Evolutionary conservation across 805 yeast species (phyloP).

Genomic region (Saturnispora gosingensis): DNA sequence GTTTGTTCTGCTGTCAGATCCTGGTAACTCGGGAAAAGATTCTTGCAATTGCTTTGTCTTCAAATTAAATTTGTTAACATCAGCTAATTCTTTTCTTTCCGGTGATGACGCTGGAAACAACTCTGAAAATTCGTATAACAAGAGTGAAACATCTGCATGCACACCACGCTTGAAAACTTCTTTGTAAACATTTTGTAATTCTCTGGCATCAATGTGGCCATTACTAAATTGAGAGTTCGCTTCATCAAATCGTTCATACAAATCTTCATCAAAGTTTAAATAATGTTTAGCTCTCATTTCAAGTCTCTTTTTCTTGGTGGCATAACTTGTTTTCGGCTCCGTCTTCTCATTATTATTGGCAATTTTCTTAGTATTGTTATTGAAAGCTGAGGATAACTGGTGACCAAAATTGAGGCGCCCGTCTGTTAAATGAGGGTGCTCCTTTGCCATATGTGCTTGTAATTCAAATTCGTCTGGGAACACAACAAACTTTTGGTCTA

Average conservation of each 20-base stretch:
- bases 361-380: conserved; percentile 8
- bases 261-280: conserved; percentile 41
- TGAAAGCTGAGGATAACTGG: conserved; percentile 28
- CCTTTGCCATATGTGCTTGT: conserved; percentile 78
- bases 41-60: conserved; percentile 24
- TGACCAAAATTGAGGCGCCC: conserved; percentile 40
- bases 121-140: conserved; percentile 54
- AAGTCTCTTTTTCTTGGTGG: conserved; percentile 49
- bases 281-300: conserved; percentile 84
- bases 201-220: conserved; percentile 38
- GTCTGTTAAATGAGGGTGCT: conserved; percentile 43
- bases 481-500: conserved; percentile 87
- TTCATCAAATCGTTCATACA: conserved; percentile 39
- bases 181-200: conserved; percentile 38
- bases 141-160: conserved; percentile 44
- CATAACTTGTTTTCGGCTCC: conserved; percentile 31
- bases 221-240: conserved; percentile 41
- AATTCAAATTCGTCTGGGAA: conserved; percentile 80
- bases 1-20: conserved; percentile 11
- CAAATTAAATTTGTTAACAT: conserved; percentile 21
- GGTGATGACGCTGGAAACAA: conserved; percentile 40
- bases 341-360: conserved; percentile 11
- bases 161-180: conserved; percentile 33
- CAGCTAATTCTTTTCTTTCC: conserved; percentile 32
- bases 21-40: conserved; percentile 43